Base-by-base conservation (phyloP, 148 eudicot genomes). In the Drosera capensis region DNA sequence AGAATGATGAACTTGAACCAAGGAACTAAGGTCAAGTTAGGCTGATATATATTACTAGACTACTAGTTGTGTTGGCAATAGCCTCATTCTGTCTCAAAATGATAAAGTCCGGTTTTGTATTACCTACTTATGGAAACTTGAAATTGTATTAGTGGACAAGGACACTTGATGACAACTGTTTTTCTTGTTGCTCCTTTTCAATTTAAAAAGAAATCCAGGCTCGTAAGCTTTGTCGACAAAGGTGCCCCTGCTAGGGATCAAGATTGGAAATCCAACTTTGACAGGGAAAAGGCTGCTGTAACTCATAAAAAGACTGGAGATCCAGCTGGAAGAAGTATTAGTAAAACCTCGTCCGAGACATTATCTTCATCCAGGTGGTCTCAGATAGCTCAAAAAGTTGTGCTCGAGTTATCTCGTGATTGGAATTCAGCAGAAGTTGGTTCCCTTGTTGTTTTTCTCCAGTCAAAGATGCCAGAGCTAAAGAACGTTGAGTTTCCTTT, bases 231-330 rank as follows among this genome's bases (percentile, higher is more conserved):
- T 36, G 68, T 76, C 43, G 71, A 79, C 56, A 71, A 67, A 71
- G 82, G 80, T 38, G 82, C 85, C 23, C 88, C 72, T 50, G 64
- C 73, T 25, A 85, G 95, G 99, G 93, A 92, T 55, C 75, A 69
- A 72, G 64, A 43, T 48, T 47, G 55, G 56, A 54, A 40, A 51
- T 70, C 74, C 23, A 67, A 40, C 51, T 70, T 73, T 25, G 71
- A 68, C 43, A 63, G 48, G 49, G 60, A 57, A 41, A 67, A 48
- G 54, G 66, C 50, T 29, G 54, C 40, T 28, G 43, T 41, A 38
- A 51, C 41, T 22, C 37, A 48, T 8, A 37, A 8, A 31, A 56
- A 40, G 43, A 49, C 29, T n/a, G n/a, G n/a, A 59, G 56, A 49
- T 44, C 43, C 70, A 56, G 43, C 62, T 30, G 44, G 43, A 58